Evolutionary conservation across 306 rosid genomes (phyloP).

Genomic region (Pyrus pyrifolia): DNA sequence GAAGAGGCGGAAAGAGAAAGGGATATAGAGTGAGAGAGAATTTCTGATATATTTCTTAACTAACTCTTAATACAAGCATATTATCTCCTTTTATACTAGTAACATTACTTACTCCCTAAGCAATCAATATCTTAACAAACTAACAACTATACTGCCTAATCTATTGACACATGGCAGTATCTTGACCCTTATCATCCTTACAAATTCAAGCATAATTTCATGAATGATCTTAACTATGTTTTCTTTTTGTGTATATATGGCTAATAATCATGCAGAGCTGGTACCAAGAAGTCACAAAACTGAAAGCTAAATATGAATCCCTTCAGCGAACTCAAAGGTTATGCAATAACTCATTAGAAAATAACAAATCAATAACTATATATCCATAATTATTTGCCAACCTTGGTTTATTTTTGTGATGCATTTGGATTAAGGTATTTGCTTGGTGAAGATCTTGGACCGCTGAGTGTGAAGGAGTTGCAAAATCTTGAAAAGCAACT

Average conservation of each 20-base stretch:
- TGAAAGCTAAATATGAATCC: slow-evolving; percentile 69
- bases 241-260: neutral
- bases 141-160: no score
- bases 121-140: no score
- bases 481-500: slow-evolving; percentile 90
- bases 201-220: no score
- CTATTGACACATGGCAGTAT: no score
- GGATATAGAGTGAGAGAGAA: no score
- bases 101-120: no score
- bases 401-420: neutral
- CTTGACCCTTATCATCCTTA: no score
- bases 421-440: slow-evolving; percentile 46
- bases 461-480: slow-evolving; percentile 72
- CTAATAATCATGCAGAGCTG: slow-evolving; percentile 45
- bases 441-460: slow-evolving; percentile 98
- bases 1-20: no score
- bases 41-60: no score
- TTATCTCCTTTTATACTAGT: no score
- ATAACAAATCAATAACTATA: neutral
- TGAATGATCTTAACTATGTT: neutral
- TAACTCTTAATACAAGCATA: no score
- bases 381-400: neutral
- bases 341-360: neutral
- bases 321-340: slow-evolving; percentile 85
- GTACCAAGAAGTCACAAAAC: slow-evolving; percentile 68